Conservation (phyloP, 2,329 filamentous ascomycete genomes). For the Ceratocystiopsis brevicomis region DNA sequence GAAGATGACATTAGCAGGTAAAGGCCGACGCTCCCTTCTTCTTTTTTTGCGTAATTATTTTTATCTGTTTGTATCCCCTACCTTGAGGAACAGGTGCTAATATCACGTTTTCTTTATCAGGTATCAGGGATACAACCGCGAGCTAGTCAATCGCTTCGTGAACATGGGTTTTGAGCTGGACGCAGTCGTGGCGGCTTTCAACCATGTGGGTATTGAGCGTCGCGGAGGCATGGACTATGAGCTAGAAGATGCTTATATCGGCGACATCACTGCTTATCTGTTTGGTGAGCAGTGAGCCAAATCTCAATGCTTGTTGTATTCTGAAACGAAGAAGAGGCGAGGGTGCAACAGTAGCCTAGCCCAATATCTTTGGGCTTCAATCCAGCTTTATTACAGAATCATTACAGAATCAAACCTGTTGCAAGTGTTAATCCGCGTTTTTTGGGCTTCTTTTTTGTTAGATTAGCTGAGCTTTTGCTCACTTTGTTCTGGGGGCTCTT, state of each 20-base stretch:
- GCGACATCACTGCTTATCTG: constrained; percentile 69
- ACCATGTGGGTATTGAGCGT: constrained; percentile 61
- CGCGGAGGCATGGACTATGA: constrained; percentile 65
- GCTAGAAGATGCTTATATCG: constrained; percentile 78
- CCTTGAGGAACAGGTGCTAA: too few species aligned
- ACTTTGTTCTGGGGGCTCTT: too few species aligned
- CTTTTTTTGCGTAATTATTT: too few species aligned
- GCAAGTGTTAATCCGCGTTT: too few species aligned
- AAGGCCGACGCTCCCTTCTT: neutral
- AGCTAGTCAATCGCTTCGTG: constrained; percentile 66
- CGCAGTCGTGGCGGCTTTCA: constrained; percentile 68
- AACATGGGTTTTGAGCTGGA: constrained; percentile 84
- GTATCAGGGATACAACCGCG: constrained; percentile 74
- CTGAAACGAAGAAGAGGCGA: too few species aligned
- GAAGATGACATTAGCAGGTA: constrained; percentile 33
- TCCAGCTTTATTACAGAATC: too few species aligned
- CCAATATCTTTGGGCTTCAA: too few species aligned
- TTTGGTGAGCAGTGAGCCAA: constrained; percentile 51
- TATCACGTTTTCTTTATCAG: constrained; percentile 20
- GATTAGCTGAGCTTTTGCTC: too few species aligned
- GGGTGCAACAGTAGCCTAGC: too few species aligned
- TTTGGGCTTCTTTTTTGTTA: too few species aligned
- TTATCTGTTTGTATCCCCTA: too few species aligned
- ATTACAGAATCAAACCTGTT: too few species aligned
- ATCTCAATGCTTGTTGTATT: neutral